Evolutionary conservation across 2,329 filamentous ascomycete genomes (phyloP).

Genomic region (Diplocarpon rosae): DNA sequence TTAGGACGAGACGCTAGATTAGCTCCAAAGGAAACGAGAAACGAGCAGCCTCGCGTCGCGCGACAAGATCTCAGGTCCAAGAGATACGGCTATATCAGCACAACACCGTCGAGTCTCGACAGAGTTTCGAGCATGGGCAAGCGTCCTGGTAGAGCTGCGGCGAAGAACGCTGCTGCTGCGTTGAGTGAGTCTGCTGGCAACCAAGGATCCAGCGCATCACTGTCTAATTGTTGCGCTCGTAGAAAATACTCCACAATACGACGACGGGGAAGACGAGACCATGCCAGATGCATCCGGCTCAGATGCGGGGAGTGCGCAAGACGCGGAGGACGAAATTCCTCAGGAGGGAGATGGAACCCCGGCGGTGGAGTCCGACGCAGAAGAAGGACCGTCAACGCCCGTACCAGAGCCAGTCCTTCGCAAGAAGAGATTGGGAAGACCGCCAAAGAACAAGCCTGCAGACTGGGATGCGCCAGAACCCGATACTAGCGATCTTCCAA

Average conservation of each 20-base stretch:
- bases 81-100: no score
- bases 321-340: conserved; percentile 34
- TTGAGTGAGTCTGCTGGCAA: conserved; percentile 33
- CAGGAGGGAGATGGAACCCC: conserved; percentile 37
- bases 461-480: conserved; percentile 58
- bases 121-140: conserved; percentile 28
- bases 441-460: conserved; percentile 72
- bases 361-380: conserved; percentile 39
- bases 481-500: conserved; percentile 32
- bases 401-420: conserved; percentile 46
- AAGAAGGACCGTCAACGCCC: conserved; percentile 29
- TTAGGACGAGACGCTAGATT: no score
- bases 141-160: conserved; percentile 42
- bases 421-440: conserved; percentile 68
- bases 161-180: conserved; percentile 41
- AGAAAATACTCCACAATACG: conserved; percentile 39
- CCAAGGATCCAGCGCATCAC: conserved; percentile 13
- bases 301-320: conserved; percentile 19
- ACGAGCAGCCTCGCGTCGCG: no score
- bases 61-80: no score
- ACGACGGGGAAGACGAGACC: conserved; percentile 35
- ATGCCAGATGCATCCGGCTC: conserved; percentile 31
- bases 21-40: no score
- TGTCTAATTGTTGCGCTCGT: conserved; percentile 4
- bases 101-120: neutral